Base-by-base conservation (phyloP, 2,329 filamentous ascomycete species). In the Gyromitra esculenta region DNA sequence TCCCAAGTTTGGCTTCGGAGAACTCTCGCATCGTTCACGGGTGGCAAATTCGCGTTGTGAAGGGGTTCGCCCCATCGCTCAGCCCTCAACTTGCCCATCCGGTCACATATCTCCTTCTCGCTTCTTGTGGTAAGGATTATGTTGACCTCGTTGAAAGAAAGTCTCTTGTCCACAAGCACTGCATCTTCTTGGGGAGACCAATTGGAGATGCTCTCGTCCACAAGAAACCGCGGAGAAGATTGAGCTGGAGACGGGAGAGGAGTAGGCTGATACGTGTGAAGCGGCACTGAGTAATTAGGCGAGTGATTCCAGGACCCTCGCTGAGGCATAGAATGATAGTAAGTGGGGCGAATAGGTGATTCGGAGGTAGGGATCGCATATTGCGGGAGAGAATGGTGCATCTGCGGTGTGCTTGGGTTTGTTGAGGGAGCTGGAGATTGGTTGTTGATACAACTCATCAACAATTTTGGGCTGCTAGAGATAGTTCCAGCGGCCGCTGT, bases 61-160 rank as follows among this genome's bases (percentile, higher is more conserved):
- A 74, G 59, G 21, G 72, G 72, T 9, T 75, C 72, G 25, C 65
- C 65, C 72, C 72, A 75, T 65, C 67, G 59, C 50, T 75, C 72
- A 2, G 72, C 59, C 41, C 80, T 77, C 65, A 81, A 62, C 59
- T 81, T 80, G 31, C 76, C 78, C 80, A 80, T 80, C 37, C 80
- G 75, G 15, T 79, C 74, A 71, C 79, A 81, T 31, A 81, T 81
- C 65, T 81, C 80, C 37, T 77, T 75, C 71, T 81, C 80, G 15
- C 74, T 79, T 66, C 79, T 76, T 25, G 76, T 78, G 54, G 77
- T 73, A 35, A 81, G 77, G 56, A 81, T 52, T 66, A 81, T 77
- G 66, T 80, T 81, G 48, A 81, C 80, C 60, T 81, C 80, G 48
- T 81, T 79, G 69, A 81, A 81, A 50, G 79, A 79, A 9, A 80